phyloP scores from a whole-genome alignment of 495 filamentous ascomycete species.

The Bathelium albidoporum region DNA sequence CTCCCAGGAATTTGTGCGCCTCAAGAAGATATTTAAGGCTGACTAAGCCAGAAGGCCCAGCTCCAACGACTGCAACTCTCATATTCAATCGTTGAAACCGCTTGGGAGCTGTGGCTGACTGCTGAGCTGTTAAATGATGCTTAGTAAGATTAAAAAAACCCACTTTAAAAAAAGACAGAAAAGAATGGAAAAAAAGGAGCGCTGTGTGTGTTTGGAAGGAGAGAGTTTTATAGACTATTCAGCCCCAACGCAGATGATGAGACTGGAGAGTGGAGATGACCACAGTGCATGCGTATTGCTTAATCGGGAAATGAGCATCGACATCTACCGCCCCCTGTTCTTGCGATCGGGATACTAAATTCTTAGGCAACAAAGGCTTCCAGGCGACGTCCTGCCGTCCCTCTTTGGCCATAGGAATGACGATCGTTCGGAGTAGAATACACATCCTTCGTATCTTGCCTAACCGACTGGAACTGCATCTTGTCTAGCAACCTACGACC shows the following conservation, averaged over 20 bases:
- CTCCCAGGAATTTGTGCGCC: slow-evolving; percentile 18
- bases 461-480: background rate
- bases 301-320: background rate
- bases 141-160: background rate
- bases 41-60: slow-evolving; percentile 37
- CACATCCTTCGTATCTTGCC: background rate
- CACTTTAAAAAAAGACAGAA: no score
- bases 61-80: slow-evolving; percentile 35
- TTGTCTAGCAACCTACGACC: no score
- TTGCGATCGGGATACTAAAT: background rate
- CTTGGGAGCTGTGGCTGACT: no score
- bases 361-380: background rate
- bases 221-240: no score
- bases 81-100: no score
- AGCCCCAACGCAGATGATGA: no score
- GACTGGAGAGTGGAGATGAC: no score
- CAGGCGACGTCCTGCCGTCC: background rate
- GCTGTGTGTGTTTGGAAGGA: no score
- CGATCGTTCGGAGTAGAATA: background rate
- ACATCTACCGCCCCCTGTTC: background rate
- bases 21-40: slow-evolving; percentile 36
- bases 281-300: no score
- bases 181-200: no score
- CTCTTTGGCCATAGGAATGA: background rate
- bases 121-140: background rate